Percentiles rank a stretch among this genome's conserved stretches.
These are phyloP conservation scores for Pelagophyceae sp. DNA, from an alignment of 352 stramenopile species.

Conservation along the genomic window DNA sequence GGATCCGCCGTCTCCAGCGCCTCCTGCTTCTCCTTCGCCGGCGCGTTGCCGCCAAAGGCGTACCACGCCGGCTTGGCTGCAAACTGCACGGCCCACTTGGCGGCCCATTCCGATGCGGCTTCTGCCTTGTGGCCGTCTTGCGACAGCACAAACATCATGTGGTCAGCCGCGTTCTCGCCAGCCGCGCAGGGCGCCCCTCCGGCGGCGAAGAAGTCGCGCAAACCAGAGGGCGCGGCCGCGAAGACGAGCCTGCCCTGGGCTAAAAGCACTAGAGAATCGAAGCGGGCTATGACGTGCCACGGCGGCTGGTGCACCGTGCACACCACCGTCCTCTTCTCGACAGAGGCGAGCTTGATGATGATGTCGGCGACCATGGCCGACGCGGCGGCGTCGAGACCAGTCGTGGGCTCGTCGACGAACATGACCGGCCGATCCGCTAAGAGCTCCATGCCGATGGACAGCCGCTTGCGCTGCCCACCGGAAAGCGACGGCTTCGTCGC, in stretches of 20 bases:
- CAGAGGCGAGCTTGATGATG: slow-evolving; percentile 48
- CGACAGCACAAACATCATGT: slow-evolving; percentile 8
- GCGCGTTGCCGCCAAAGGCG: too few relatives aligned
- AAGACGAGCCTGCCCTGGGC: slow-evolving; percentile 21
- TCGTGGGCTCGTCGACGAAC: slow-evolving; percentile 54
- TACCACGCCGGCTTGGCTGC: too few relatives aligned
- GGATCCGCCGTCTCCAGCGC: background rate
- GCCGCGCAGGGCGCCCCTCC: background rate
- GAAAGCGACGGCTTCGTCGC: slow-evolving; percentile 37
- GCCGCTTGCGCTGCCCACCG: slow-evolving; percentile 59
- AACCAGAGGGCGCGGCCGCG: background rate
- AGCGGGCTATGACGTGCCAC: slow-evolving; percentile 57
- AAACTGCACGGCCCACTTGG: background rate
- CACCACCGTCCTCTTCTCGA: slow-evolving; percentile 55
- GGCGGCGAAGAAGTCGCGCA: background rate
- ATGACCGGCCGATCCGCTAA: slow-evolving; percentile 59
- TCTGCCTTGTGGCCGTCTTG: too few relatives aligned
- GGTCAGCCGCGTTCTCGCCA: slow-evolving; percentile 1
- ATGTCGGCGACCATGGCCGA: slow-evolving; percentile 55
- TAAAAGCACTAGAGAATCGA: slow-evolving; percentile 53
- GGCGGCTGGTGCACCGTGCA: slow-evolving; percentile 54
- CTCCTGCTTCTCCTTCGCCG: background rate
- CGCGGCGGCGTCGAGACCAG: slow-evolving; percentile 35
- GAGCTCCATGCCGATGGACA: slow-evolving; percentile 67
- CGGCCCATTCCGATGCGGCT: background rate